Percentiles rank a stretch among this genome's conserved stretches.
phyloP scores from a whole-genome alignment of 768 basidiomycete genomes.

The Coprinellus aureogranulatus region DNA sequence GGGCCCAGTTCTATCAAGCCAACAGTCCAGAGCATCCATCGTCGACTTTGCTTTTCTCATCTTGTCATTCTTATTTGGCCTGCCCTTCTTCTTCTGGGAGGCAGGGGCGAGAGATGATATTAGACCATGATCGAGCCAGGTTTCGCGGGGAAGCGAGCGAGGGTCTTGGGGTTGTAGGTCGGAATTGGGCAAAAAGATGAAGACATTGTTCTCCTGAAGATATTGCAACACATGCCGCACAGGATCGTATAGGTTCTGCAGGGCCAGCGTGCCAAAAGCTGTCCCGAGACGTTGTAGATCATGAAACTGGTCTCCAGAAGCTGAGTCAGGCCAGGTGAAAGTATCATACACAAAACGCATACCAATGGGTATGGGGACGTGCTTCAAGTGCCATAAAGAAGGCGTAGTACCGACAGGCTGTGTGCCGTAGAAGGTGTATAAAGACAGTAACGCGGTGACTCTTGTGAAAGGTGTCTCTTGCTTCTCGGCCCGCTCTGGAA shows the following conservation, averaged over 20 bases:
- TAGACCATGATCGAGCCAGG: slow-evolving; percentile 46
- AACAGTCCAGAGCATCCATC: slow-evolving; percentile 46
- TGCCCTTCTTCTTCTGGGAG: slow-evolving; percentile 54
- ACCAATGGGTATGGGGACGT: slow-evolving; percentile 65
- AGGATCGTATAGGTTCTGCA: slow-evolving; percentile 36
- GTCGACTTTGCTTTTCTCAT: slow-evolving; percentile 51
- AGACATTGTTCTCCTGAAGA: slow-evolving; percentile 34
- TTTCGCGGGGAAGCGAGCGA: slow-evolving; percentile 65
- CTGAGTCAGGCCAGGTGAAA: neutral
- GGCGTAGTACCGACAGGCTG: slow-evolving; percentile 61
- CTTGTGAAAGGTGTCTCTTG: slow-evolving; percentile 53
- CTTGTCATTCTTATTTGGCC: slow-evolving; percentile 62
- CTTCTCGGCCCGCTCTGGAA: slow-evolving; percentile 49
- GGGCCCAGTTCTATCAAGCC: slow-evolving; percentile 29
- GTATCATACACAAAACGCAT: slow-evolving; percentile 13
- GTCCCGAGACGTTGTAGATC: slow-evolving; percentile 50
- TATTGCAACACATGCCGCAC: slow-evolving; percentile 25
- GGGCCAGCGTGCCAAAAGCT: slow-evolving; percentile 35
- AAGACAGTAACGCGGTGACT: slow-evolving; percentile 60
- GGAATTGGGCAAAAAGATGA: slow-evolving; percentile 60
- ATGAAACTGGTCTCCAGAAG: slow-evolving; percentile 51
- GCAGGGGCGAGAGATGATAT: slow-evolving; percentile 20
- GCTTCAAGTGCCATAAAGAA: slow-evolving; percentile 44
- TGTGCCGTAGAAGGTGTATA: slow-evolving; percentile 68
- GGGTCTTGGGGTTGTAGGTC: slow-evolving; percentile 54